Conservation (phyloP, 495 filamentous ascomycete genomes). For the Parathielavia hyrcaniae region DNA sequence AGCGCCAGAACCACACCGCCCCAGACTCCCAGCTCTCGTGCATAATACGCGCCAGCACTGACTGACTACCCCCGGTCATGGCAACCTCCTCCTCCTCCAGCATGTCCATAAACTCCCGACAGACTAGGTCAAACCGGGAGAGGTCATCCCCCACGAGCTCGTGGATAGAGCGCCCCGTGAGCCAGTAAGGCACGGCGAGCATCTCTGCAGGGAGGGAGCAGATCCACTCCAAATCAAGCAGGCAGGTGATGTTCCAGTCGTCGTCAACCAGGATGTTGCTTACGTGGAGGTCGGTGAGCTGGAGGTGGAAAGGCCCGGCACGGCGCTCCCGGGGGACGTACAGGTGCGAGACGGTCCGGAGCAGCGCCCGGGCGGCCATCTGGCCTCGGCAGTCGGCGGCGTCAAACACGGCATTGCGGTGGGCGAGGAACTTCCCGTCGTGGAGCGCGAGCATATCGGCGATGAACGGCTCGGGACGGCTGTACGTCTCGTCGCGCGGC, state of each 20-base stretch:
- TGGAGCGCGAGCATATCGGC: slow-evolving; percentile 31
- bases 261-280: slow-evolving; percentile 38
- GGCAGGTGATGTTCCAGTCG: slow-evolving; percentile 26
- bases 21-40: slow-evolving; percentile 20
- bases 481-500: slow-evolving; percentile 26
- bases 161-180: slow-evolving; percentile 27
- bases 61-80: neutral
- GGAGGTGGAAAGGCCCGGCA: slow-evolving; percentile 21
- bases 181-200: slow-evolving; percentile 30
- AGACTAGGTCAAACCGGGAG: neutral
- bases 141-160: slow-evolving; percentile 11
- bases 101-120: neutral
- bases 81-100: slow-evolving; percentile 10
- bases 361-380: slow-evolving; percentile 28
- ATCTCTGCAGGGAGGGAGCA: slow-evolving; percentile 30
- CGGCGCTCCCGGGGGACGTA: slow-evolving; percentile 23
- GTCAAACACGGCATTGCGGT: slow-evolving; percentile 30
- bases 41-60: slow-evolving; percentile 15
- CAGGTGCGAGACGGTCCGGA: slow-evolving; percentile 26
- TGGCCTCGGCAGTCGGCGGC: slow-evolving; percentile 26
- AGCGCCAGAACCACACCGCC: slow-evolving; percentile 26
- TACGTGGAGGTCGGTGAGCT: slow-evolving; percentile 24
- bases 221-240: slow-evolving; percentile 29
- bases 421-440: slow-evolving; percentile 26
- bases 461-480: slow-evolving; percentile 25